Evolutionary conservation across 306 rosid species (phyloP).

Genomic region (Vigna angularis): DNA sequence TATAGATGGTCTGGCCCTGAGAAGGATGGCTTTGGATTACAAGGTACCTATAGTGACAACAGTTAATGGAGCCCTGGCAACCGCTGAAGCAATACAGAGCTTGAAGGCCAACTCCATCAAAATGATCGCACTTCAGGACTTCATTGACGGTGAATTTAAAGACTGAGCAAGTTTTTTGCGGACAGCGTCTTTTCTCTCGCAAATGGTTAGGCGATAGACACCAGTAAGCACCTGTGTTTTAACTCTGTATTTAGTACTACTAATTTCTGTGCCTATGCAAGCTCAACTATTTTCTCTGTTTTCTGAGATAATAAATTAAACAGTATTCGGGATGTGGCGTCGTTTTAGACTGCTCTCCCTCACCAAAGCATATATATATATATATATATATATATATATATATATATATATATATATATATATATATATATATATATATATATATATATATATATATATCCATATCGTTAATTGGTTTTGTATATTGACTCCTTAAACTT

Average conservation of each 20-base stretch:
- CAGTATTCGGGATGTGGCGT: slow-evolving; percentile 1
- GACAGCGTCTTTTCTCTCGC: slow-evolving; percentile 48
- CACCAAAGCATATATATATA: neutral
- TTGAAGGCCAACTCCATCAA: slow-evolving; percentile 66
- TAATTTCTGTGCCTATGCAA: slow-evolving; percentile 3
- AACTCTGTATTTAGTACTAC: slow-evolving; percentile 20
- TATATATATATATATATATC: neutral
- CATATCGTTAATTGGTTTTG: slow-evolving; percentile 3
- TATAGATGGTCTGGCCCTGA: slow-evolving; percentile 86
- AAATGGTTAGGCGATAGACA: slow-evolving; percentile 38
- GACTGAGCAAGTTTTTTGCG: slow-evolving; percentile 51
- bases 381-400: slow-evolving; percentile 15
- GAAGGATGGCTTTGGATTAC: slow-evolving; percentile 89
- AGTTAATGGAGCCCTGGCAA: slow-evolving; percentile 90
- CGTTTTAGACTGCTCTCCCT: slow-evolving; percentile 21
- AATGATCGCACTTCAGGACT: slow-evolving; percentile 98
- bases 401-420: slow-evolving; percentile 18
- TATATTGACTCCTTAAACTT: slow-evolving; percentile 38
- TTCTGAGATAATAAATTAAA: neutral
- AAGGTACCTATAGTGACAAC: slow-evolving; percentile 96
- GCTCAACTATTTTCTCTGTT: slow-evolving; percentile 11
- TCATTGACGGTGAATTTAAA: slow-evolving; percentile 49
- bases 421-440: slow-evolving; percentile 1
- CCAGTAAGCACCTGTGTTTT: slow-evolving; percentile 51
- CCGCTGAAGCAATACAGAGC: slow-evolving; percentile 92